These are phyloP conservation scores for Ophiognomonia clavigignenti-juglandacearum DNA, from an alignment of 2,329 filamentous ascomycete genomes.

Conservation along the genomic window DNA sequence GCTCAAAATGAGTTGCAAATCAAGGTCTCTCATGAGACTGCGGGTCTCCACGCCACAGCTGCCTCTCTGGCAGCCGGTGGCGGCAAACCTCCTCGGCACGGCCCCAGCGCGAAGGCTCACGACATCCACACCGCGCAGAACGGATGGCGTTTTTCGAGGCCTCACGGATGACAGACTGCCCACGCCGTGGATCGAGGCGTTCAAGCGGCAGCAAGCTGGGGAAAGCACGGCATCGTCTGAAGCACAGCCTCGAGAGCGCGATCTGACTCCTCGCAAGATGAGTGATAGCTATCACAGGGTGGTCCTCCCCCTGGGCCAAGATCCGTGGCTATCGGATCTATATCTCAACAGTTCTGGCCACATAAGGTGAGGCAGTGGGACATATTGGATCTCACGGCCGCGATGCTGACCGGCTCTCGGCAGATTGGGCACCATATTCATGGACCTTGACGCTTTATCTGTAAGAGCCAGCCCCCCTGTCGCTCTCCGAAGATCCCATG, in stretches of 20 bases:
- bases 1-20: background rate
- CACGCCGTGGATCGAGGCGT: constrained; percentile 66
- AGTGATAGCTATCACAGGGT: constrained; percentile 65
- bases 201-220: constrained; percentile 47
- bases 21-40: background rate
- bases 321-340: constrained; percentile 72
- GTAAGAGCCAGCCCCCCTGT: background rate
- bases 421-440: constrained; percentile 67
- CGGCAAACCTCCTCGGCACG: background rate
- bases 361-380: constrained; percentile 46
- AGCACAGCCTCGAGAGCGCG: constrained; percentile 34
- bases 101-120: constrained; percentile 22
- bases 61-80: background rate
- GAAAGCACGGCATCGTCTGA: constrained; percentile 23
- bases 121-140: constrained; percentile 20
- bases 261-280: constrained; percentile 64
- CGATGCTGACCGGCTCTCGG: background rate
- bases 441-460: constrained; percentile 75
- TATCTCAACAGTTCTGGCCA: constrained; percentile 74
- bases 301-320: constrained; percentile 62
- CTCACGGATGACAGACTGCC: constrained; percentile 29
- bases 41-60: background rate
- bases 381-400: background rate
- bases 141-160: constrained; percentile 33
- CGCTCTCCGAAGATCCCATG: background rate